phyloP scores from a whole-genome alignment of 129 eudicot genomes.

The Dittrichia graveolens region DNA sequence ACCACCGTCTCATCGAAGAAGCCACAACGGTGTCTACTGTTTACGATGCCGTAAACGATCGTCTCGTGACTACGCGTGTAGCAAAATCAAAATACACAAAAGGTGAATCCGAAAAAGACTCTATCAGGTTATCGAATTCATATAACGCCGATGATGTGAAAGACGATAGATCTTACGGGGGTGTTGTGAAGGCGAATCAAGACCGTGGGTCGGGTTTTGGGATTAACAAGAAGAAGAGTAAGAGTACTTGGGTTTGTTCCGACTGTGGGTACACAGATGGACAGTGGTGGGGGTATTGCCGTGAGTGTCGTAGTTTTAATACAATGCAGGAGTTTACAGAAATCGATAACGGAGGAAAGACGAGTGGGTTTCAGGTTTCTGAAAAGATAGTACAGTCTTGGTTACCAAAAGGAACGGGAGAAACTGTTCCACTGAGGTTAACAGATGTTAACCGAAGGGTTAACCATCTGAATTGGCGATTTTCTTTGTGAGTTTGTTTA shows the following conservation, averaged over 20 bases:
- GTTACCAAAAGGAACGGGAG: constrained; percentile 53
- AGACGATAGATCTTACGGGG: constrained; percentile 32
- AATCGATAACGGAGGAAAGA: constrained; percentile 31
- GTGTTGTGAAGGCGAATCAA: constrained; percentile 22
- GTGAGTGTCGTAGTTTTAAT: constrained; percentile 45
- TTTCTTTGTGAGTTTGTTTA: constrained; percentile 61
- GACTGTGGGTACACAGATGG: constrained; percentile 76
- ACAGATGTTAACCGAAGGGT: constrained; percentile 64
- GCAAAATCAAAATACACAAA: background rate
- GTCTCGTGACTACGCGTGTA: constrained; percentile 34
- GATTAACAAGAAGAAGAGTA: constrained; percentile 46
- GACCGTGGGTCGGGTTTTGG: constrained; percentile 26
- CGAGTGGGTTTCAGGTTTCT: constrained; percentile 56
- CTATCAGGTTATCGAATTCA: background rate
- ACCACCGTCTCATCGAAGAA: constrained; percentile 16
- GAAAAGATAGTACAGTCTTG: constrained; percentile 60
- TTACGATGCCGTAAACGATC: constrained; percentile 52
- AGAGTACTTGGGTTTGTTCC: constrained; percentile 63
- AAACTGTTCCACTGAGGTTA: constrained; percentile 59
- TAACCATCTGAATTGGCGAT: constrained; percentile 64
- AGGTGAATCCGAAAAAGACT: background rate
- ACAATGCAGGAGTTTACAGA: constrained; percentile 59
- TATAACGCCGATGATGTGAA: constrained; percentile 28
- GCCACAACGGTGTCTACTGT: constrained; percentile 29
- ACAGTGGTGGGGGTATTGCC: constrained; percentile 96